Percentiles rank a stretch among this genome's conserved stretches.
phyloP scores from a whole-genome alignment of 495 filamentous ascomycete genomes.

The Neurospora africana region DNA sequence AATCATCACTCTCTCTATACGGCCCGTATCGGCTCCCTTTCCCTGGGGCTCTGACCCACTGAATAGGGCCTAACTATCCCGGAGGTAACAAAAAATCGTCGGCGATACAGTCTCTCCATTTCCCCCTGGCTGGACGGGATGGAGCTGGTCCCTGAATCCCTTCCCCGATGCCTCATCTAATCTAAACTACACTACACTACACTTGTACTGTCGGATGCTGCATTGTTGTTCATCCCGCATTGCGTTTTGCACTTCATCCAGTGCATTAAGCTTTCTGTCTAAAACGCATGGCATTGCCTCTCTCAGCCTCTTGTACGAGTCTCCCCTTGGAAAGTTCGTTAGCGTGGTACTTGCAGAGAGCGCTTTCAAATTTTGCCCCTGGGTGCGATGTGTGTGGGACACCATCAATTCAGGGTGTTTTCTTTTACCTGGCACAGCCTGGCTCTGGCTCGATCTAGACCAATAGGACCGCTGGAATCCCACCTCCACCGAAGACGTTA shows the following conservation, averaged over 20 bases:
- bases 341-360: too few relatives aligned
- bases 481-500: not conserved
- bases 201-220: not conserved
- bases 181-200: not conserved
- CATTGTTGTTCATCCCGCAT: not conserved
- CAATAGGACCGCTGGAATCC: not conserved
- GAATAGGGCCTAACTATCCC: not conserved
- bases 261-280: not conserved
- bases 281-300: not conserved
- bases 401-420: too few relatives aligned
- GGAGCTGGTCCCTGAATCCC: not conserved
- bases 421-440: too few relatives aligned
- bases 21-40: not conserved
- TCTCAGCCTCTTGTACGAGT: not conserved
- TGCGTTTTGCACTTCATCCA: not conserved
- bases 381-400: too few relatives aligned
- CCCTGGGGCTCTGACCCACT: not conserved
- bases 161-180: not conserved
- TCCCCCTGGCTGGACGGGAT: not conserved
- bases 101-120: not conserved
- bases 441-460: not conserved
- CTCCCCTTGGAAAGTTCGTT: too few relatives aligned
- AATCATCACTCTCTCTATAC: not conserved
- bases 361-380: too few relatives aligned
- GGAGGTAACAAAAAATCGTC: not conserved